These are phyloP conservation scores for Skeletonema marinoi DNA, from an alignment of 108 stramenopile species.

Conservation along the genomic window DNA sequence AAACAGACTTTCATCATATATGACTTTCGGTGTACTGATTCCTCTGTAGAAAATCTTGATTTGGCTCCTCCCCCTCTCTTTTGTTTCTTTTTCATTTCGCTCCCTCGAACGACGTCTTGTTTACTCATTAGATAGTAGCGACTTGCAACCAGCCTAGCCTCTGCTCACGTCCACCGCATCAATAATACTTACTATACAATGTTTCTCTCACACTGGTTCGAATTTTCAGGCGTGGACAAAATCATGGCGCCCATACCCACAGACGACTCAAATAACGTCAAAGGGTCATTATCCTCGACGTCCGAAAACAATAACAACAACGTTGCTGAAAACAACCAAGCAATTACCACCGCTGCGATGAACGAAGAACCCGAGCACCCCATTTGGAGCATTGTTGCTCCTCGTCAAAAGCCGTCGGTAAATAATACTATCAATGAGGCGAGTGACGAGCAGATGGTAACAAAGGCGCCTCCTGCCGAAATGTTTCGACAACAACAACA, in stretches of 20 bases:
- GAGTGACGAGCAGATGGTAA: neutral
- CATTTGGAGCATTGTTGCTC: conserved; percentile 35
- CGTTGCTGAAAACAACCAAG: neutral
- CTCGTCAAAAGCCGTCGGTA: conserved; percentile 3
- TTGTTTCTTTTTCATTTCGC: too few species aligned
- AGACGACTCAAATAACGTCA: neutral
- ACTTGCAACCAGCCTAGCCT: too few species aligned
- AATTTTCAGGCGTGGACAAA: conserved; percentile 24
- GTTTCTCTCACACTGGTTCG: conserved; percentile 40
- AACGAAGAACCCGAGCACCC: conserved; percentile 5
- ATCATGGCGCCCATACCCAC: conserved; percentile 21
- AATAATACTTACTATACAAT: neutral
- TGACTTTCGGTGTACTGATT: too few species aligned
- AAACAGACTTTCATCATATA: too few species aligned
- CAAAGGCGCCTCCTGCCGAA: neutral
- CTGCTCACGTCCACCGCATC: too few species aligned
- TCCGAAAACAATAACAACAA: neutral
- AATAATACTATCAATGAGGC: neutral
- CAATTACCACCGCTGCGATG: neutral
- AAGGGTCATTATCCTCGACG: neutral
- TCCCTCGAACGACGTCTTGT: too few species aligned
- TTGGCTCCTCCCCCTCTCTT: too few species aligned
- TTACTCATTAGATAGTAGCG: too few species aligned
- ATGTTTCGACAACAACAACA: neutral
- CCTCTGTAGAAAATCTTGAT: too few species aligned